These are phyloP conservation scores for Buxus sempervirens DNA, from an alignment of 164 flowering plant genomes.

Conservation along the genomic window DNA sequence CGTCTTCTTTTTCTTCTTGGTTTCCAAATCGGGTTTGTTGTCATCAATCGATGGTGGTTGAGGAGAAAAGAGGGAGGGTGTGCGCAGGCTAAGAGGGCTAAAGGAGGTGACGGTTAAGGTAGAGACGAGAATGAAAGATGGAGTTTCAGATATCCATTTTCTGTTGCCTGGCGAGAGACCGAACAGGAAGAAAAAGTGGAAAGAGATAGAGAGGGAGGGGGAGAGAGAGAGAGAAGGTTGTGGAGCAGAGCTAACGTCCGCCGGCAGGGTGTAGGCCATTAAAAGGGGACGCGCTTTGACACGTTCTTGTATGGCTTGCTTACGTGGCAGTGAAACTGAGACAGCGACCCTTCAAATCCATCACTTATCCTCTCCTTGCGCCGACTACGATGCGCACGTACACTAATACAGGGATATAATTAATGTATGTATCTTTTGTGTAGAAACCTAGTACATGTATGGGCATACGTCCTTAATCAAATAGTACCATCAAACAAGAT, in stretches of 20 bases:
- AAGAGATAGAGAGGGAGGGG: background rate
- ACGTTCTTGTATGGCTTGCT: conserved; percentile 14
- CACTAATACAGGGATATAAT: no score
- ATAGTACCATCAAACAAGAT: no score
- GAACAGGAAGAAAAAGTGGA: background rate
- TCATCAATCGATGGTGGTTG: conserved; percentile 21
- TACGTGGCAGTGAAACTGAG: conserved; percentile 11
- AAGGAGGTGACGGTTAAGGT: conserved; percentile 1
- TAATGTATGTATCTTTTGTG: no score
- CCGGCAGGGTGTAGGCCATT: conserved; percentile 7
- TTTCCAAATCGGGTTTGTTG: conserved; percentile 20
- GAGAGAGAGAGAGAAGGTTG: background rate
- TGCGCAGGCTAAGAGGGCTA: background rate
- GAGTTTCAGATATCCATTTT: background rate
- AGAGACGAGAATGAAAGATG: background rate
- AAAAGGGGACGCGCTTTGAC: conserved; percentile 17
- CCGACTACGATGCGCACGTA: no score
- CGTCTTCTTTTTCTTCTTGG: conserved; percentile 18
- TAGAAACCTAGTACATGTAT: no score
- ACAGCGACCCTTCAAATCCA: no score
- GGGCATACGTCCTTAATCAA: no score
- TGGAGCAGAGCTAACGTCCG: conserved; percentile 2
- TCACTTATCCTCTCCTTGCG: no score
- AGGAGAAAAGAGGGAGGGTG: background rate
- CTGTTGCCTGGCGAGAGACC: background rate